phyloP scores from a whole-genome alignment of 495 filamentous ascomycete genomes.

The Penicillium taxi region DNA sequence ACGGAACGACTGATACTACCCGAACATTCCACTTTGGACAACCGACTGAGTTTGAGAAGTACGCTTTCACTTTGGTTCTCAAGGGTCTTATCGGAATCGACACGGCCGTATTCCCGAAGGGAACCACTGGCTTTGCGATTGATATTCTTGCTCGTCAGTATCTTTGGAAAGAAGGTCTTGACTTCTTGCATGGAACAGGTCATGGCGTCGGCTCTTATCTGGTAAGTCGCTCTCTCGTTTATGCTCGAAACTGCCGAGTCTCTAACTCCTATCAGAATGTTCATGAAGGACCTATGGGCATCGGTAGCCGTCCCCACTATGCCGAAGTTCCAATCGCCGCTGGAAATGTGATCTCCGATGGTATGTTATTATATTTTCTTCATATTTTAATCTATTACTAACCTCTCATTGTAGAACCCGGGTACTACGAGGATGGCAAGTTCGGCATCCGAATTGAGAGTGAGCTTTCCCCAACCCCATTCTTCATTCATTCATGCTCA shows the following conservation, averaged over 20 bases:
- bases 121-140: slow-evolving; percentile 85
- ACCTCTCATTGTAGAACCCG: slow-evolving; percentile 60
- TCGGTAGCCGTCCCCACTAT: slow-evolving; percentile 86
- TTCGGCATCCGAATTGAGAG: slow-evolving; percentile 99
- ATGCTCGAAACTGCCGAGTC: background rate
- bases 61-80: slow-evolving; percentile 89
- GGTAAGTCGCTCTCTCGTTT: slow-evolving; percentile 24
- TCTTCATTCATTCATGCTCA: background rate
- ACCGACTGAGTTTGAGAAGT: slow-evolving; percentile 77
- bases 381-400: slow-evolving; percentile 8
- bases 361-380: slow-evolving; percentile 19
- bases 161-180: slow-evolving; percentile 85
- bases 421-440: slow-evolving; percentile 94
- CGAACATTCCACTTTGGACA: slow-evolving; percentile 86
- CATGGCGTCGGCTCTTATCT: slow-evolving; percentile 91
- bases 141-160: slow-evolving; percentile 85
- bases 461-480: slow-evolving; percentile 23
- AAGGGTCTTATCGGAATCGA: slow-evolving; percentile 95
- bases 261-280: slow-evolving; percentile 58
- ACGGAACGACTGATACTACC: slow-evolving; percentile 96
- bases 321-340: slow-evolving; percentile 79
- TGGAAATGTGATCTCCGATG: slow-evolving; percentile 91
- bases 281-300: slow-evolving; percentile 95
- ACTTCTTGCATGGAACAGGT: slow-evolving; percentile 94
- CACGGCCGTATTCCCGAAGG: slow-evolving; percentile 83